Evolutionary conservation across 2,329 filamentous ascomycete species (phyloP).

Genomic region (Fusarium brachygibbosum): DNA sequence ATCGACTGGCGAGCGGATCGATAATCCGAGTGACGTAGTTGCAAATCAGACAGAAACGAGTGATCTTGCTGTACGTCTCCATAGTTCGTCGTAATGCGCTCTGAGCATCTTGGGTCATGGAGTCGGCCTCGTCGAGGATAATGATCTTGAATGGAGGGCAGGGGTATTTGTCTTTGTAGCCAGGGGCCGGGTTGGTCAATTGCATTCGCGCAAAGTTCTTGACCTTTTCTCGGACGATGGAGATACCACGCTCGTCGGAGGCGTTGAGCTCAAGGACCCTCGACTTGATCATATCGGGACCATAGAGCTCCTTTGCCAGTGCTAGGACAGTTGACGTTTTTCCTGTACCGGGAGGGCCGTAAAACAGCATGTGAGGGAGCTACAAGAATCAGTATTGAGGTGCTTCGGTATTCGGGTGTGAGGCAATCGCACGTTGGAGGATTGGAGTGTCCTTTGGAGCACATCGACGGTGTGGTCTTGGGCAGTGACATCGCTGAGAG

Average conservation of each 20-base stretch:
- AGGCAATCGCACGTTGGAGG: slow-evolving; percentile 78
- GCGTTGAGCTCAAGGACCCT: slow-evolving; percentile 99
- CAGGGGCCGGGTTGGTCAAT: slow-evolving; percentile 82
- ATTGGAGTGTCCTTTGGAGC: slow-evolving; percentile 91
- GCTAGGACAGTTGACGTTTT: slow-evolving; percentile 99
- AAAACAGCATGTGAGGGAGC: slow-evolving; percentile 99
- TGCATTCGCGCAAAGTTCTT: slow-evolving; percentile 98
- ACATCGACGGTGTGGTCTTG: slow-evolving; percentile 98
- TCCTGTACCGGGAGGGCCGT: slow-evolving; percentile 95
- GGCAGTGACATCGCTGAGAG: slow-evolving; percentile 92
- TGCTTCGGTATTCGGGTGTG: neutral
- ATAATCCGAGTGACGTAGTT: slow-evolving; percentile 99
- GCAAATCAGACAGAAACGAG: slow-evolving; percentile 95
- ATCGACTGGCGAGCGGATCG: slow-evolving; percentile 91
- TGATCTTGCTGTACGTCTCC: slow-evolving; percentile 98
- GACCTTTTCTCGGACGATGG: slow-evolving; percentile 96
- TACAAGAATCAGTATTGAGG: slow-evolving; percentile 25
- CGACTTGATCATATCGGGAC: slow-evolving; percentile 90
- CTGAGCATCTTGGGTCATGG: slow-evolving; percentile 99
- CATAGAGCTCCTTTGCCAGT: slow-evolving; percentile 96
- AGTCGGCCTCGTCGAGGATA: slow-evolving; percentile 97
- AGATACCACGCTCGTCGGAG: slow-evolving; percentile 97
- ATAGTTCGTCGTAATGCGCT: slow-evolving; percentile 93
- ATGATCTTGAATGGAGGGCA: slow-evolving; percentile 99
- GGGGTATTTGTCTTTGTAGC: slow-evolving; percentile 80